phyloP scores from a whole-genome alignment of 768 basidiomycete species.

The Podaxis sp. region DNA sequence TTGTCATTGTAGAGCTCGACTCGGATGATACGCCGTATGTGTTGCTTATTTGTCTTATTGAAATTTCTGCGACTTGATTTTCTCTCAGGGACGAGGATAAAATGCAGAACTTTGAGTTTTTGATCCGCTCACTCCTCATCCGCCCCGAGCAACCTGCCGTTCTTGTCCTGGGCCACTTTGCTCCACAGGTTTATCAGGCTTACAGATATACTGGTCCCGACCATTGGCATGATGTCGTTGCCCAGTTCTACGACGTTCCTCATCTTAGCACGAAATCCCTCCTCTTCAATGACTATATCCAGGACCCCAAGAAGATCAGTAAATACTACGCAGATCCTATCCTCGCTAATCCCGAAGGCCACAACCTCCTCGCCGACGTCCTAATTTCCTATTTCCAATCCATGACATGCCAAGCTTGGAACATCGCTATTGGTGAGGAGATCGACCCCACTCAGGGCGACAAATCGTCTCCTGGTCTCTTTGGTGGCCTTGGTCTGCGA shows the following conservation, averaged over 20 bases:
- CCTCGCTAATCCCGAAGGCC: constrained; percentile 76
- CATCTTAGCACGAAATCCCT: constrained; percentile 85
- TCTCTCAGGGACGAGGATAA: constrained; percentile 55
- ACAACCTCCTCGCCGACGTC: constrained; percentile 87
- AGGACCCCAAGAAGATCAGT: constrained; percentile 55
- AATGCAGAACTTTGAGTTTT: constrained; percentile 85
- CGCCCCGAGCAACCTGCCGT: constrained; percentile 91
- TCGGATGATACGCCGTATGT: constrained; percentile 83
- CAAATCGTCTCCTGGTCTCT: constrained; percentile 47
- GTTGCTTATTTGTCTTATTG: neutral
- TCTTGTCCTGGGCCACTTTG: constrained; percentile 92
- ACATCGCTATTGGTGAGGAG: constrained; percentile 59
- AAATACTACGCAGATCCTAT: constrained; percentile 81
- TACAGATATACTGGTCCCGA: constrained; percentile 90
- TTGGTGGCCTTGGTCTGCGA: constrained; percentile 81
- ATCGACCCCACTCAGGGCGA: constrained; percentile 44
- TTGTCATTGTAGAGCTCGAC: constrained; percentile 95
- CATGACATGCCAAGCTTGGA: constrained; percentile 87
- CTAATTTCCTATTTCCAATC: constrained; percentile 86
- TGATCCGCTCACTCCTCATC: constrained; percentile 87
- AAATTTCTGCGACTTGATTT: neutral
- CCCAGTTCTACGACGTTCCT: constrained; percentile 97
- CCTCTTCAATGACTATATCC: constrained; percentile 79
- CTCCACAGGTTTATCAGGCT: constrained; percentile 72
- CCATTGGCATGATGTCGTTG: constrained; percentile 83